These are phyloP conservation scores for Globisporangium radiosum DNA, from an alignment of 352 stramenopile species.

Conservation along the genomic window DNA sequence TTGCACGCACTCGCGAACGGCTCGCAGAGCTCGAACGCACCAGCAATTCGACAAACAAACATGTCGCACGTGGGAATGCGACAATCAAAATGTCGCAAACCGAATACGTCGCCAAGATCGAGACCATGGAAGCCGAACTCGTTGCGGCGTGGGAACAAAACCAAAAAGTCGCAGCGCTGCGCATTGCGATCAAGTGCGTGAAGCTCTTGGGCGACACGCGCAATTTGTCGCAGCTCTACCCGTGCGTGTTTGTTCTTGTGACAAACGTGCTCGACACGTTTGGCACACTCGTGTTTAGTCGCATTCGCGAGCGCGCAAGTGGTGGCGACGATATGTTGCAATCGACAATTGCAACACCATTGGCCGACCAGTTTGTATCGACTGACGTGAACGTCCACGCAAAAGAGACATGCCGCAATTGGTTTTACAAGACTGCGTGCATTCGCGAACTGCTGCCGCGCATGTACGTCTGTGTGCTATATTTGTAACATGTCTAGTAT, in stretches of 20 bases:
- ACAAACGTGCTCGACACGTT: conserved; percentile 86
- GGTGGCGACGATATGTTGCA: conserved; percentile 50
- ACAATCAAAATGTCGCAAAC: conserved; percentile 75
- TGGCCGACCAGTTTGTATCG: conserved; percentile 67
- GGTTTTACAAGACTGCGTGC: conserved; percentile 93
- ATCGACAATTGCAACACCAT: conserved; percentile 26
- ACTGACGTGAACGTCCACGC: conserved; percentile 82
- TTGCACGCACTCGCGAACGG: conserved; percentile 63
- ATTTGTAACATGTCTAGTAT: neutral
- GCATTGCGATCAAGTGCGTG: conserved; percentile 88
- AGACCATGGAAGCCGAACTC: conserved; percentile 68
- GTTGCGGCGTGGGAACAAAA: conserved; percentile 74
- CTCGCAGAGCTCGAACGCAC: conserved; percentile 55
- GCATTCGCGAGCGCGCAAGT: conserved; percentile 62
- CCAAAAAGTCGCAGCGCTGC: conserved; percentile 83
- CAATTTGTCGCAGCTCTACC: conserved; percentile 80
- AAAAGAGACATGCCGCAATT: conserved; percentile 90
- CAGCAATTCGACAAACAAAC: too few relatives aligned
- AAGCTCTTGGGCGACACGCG: conserved; percentile 82
- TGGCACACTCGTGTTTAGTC: conserved; percentile 79
- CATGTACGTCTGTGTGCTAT: conserved; percentile 45
- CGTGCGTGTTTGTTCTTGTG: conserved; percentile 85
- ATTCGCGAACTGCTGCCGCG: conserved; percentile 89
- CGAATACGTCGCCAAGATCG: conserved; percentile 77
- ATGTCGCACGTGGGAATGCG: conserved; percentile 11